Conservation (phyloP, 768 basidiomycete genomes). For the Rhodotorula kratochvilovae region DNA sequence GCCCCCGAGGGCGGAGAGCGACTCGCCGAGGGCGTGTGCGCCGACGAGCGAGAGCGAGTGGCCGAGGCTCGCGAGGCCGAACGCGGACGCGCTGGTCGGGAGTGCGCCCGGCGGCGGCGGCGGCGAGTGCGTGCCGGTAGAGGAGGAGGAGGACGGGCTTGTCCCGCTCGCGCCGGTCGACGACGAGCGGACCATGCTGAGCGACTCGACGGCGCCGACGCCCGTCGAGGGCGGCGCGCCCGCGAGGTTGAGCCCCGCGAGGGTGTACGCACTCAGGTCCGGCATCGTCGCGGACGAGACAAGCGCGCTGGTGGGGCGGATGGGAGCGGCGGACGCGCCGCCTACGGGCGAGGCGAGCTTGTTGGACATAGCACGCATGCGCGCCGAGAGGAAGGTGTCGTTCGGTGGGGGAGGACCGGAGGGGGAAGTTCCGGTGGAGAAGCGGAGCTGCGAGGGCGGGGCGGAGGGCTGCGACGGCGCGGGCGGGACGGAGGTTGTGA, state of each 20-base stretch:
- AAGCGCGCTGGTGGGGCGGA: not conserved
- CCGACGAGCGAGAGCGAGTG: constrained; percentile 4
- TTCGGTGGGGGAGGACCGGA: not conserved
- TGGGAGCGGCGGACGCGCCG: not conserved
- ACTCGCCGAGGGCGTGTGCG: not conserved
- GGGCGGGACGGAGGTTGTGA: constrained; percentile 5
- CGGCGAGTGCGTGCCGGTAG: not conserved
- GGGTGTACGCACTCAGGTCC: constrained; percentile 5
- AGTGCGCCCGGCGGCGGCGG: not conserved
- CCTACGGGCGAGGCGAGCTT: not conserved
- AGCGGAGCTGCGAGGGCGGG: not conserved
- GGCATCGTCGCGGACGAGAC: not conserved
- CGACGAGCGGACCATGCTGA: not conserved
- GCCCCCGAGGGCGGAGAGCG: constrained; percentile 1
- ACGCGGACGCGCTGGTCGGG: not conserved
- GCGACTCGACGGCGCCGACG: not conserved
- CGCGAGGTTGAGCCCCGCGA: not conserved
- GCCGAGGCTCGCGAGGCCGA: not conserved
- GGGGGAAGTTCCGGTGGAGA: not conserved
- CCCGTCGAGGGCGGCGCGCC: not conserved
- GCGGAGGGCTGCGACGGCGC: not conserved
- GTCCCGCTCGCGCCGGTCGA: not conserved
- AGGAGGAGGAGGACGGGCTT: not conserved
- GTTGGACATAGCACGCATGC: not conserved
- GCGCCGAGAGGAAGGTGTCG: not conserved